Conservation (phyloP, 805 yeast genomes). For the Ogataea chonburiensis region DNA sequence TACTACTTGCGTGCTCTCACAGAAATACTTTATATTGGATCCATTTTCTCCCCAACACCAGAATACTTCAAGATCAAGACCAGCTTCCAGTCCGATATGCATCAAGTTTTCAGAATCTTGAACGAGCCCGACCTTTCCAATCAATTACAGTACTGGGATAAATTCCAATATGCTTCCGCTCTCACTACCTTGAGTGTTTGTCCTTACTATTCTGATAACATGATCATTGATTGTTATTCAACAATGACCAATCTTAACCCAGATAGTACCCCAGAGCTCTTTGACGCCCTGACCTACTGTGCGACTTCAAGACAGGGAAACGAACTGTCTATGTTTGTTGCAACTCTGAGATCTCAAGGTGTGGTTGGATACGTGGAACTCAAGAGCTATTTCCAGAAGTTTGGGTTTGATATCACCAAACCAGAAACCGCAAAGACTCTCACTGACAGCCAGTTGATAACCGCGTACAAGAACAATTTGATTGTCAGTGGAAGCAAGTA, state of each 20-base stretch:
- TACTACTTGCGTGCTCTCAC: constrained; percentile 51
- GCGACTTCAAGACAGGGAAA: constrained; percentile 49
- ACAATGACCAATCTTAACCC: constrained; percentile 43
- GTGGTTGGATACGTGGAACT: constrained; percentile 49
- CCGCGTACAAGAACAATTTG: constrained; percentile 28
- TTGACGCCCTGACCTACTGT: constrained; percentile 55
- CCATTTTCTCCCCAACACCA: constrained; percentile 24
- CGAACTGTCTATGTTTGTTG: constrained; percentile 42
- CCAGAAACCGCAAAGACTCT: constrained; percentile 20
- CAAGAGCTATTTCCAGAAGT: constrained; percentile 26
- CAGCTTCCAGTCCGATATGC: constrained; percentile 20
- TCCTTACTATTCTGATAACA: constrained; percentile 48
- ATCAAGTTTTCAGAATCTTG: constrained; percentile 23
- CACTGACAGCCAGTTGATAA: constrained; percentile 30
- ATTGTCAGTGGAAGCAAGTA: constrained; percentile 23
- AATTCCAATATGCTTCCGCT: constrained; percentile 21
- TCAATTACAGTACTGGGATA: constrained; percentile 29
- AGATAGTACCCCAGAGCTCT: constrained; percentile 45
- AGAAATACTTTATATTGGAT: constrained; percentile 51
- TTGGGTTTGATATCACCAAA: constrained; percentile 30
- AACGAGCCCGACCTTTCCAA: constrained; percentile 25
- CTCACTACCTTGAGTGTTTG: constrained; percentile 47
- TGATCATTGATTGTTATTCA: constrained; percentile 48
- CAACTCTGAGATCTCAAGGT: constrained; percentile 51
- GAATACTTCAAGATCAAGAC: constrained; percentile 22